A percentile compares a stretch with the other conserved stretches of the same genome.
phyloP scores from a whole-genome alignment of 768 basidiomycete species.

The Lanmaoa pseudosensibilis region DNA sequence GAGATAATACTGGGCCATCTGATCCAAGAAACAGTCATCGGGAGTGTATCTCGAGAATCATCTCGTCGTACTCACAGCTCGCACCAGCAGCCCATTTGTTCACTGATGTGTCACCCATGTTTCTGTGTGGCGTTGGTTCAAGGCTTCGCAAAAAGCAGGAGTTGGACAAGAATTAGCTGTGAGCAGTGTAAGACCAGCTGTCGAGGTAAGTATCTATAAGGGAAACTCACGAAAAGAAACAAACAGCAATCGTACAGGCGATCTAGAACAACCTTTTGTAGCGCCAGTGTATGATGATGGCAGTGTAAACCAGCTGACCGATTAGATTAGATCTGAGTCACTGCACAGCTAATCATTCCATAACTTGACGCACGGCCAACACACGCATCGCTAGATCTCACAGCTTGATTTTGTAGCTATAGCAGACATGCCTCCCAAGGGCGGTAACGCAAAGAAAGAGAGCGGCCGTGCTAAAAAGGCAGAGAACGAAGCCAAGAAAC shows the following conservation, averaged over 20 bases:
- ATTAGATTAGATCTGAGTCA: slow-evolving; percentile 27
- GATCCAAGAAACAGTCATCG: background rate
- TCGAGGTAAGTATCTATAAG: background rate
- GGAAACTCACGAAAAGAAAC: background rate
- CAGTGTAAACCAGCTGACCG: slow-evolving; percentile 17
- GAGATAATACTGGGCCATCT: slow-evolving; percentile 80
- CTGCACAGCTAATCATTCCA: slow-evolving; percentile 11
- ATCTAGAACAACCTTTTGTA: slow-evolving; percentile 6
- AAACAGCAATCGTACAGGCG: background rate
- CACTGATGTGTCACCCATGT: slow-evolving; percentile 32
- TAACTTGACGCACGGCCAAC: slow-evolving; percentile 1
- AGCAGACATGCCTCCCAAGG: slow-evolving; percentile 76
- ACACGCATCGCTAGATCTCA: background rate
- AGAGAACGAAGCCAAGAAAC: slow-evolving; percentile 85
- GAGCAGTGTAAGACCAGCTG: background rate
- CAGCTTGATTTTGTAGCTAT: slow-evolving; percentile 4
- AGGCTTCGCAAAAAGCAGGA: background rate
- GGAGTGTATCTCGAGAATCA: background rate
- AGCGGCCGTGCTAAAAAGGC: slow-evolving; percentile 87
- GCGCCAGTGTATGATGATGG: slow-evolving; percentile 19
- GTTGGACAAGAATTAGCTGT: background rate
- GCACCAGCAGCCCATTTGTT: slow-evolving; percentile 37
- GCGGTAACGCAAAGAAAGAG: slow-evolving; percentile 91
- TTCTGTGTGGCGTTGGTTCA: slow-evolving; percentile 1
- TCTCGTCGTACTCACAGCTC: slow-evolving; percentile 32